Conservation (phyloP, 164 flowering plant species). For the Piper betle region DNA sequence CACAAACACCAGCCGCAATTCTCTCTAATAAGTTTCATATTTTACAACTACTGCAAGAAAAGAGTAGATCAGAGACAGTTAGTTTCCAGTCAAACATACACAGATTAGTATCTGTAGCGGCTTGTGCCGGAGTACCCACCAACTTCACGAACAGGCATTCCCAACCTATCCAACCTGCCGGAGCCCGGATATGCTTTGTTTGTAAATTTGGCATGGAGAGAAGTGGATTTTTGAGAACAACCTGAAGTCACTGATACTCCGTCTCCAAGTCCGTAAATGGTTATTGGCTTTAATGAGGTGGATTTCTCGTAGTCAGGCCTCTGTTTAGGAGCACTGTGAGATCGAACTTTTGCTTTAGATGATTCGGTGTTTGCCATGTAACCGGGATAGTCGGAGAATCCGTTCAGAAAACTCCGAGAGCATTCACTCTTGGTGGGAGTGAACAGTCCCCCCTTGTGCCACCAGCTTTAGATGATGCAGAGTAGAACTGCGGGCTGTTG, state of each 20-base stretch:
- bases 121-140: slow-evolving; percentile 11
- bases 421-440: slow-evolving; percentile 48
- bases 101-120: slow-evolving; percentile 14
- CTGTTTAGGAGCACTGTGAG: slow-evolving; percentile 82
- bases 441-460: slow-evolving; percentile 29
- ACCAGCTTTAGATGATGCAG: slow-evolving; percentile 37
- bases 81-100: background rate
- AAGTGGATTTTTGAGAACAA: slow-evolving; percentile 2
- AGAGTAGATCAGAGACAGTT: too few species aligned
- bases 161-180: slow-evolving; percentile 61
- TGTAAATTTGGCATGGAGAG: slow-evolving; percentile 2
- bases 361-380: slow-evolving; percentile 90
- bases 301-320: slow-evolving; percentile 42
- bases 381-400: slow-evolving; percentile 45
- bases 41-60: too few species aligned
- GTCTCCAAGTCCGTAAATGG: slow-evolving; percentile 11
- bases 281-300: slow-evolving; percentile 23
- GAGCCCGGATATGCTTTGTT: slow-evolving; percentile 14
- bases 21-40: too few species aligned
- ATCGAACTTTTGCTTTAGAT: slow-evolving; percentile 59
- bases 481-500: slow-evolving; percentile 43
- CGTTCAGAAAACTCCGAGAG: slow-evolving; percentile 32
- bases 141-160: slow-evolving; percentile 42
- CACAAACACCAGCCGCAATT: too few species aligned
- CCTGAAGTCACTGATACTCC: background rate